Conservation (phyloP, 129 eudicot species). For the Ambrosia trifida region DNA sequence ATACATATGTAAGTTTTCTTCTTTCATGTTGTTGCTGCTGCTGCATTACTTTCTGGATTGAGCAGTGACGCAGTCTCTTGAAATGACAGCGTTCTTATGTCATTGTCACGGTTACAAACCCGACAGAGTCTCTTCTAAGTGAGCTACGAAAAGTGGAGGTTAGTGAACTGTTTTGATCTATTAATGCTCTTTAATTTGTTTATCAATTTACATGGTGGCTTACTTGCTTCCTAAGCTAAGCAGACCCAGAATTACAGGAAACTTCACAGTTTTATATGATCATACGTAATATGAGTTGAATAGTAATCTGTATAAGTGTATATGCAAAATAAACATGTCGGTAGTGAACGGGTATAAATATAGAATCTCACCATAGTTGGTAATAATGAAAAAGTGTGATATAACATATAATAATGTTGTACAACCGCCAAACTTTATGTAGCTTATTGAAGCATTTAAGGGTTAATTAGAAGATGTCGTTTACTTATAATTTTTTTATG, state of each 20-base stretch:
- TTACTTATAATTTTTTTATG: background rate
- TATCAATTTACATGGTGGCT: conserved; percentile 12
- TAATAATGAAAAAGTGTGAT: conserved; percentile 13
- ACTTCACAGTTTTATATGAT: conserved; percentile 10
- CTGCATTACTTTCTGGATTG: conserved; percentile 9
- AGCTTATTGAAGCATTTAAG: background rate
- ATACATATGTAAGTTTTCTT: conserved; percentile 58
- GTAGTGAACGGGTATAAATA: conserved; percentile 5
- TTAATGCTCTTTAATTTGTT: background rate
- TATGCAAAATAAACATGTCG: conserved; percentile 8
- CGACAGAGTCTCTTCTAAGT: conserved; percentile 84
- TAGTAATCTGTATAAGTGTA: conserved; percentile 1
- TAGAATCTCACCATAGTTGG: conserved; percentile 9
- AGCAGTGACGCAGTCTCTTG: conserved; percentile 27
- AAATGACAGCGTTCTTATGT: conserved; percentile 72
- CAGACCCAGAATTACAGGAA: conserved; percentile 5
- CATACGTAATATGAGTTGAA: conserved; percentile 6
- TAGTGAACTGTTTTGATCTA: conserved; percentile 24
- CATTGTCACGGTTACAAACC: conserved; percentile 67
- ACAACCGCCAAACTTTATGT: background rate
- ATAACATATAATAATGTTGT: conserved; percentile 14
- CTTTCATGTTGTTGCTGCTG: background rate
- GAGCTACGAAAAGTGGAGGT: conserved; percentile 95
- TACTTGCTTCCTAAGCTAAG: conserved; percentile 5
- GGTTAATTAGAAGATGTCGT: background rate